Evolutionary conservation across 2,329 filamentous ascomycete genomes (phyloP), one percentile per base, ranked within the genome.

Genomic region (Hypoxylon sp.): DNA sequence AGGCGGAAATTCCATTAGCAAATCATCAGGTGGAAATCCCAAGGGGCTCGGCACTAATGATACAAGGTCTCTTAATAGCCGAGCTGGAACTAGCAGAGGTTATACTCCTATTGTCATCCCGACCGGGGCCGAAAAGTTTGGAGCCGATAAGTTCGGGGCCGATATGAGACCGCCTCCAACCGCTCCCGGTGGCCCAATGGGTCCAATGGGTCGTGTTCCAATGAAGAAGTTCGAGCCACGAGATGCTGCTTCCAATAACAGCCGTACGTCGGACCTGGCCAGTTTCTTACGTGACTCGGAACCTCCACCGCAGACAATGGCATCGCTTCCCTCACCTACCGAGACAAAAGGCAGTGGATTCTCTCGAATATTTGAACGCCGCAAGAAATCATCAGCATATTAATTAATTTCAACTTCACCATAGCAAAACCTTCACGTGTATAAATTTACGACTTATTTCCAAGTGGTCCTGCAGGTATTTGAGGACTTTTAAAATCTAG

Each of bases 231-330:
- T 86, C 73, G 86, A 89, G 76, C 84, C 88, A 2, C 83, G 87
- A 50, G 87, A 89, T 3, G 80, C 86, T 2, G 79, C 82, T 37
- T 76, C 78, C n/a, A 72, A 78, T 2, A 79, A 78, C 6, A 80
- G 79, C n/a, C 79, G 81, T 50, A 94, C 91, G 1, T 86, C 87
- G 17, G 92, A 94, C 56, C 80, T 95, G 49, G 92, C 92, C 0
- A 88, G 89, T 57, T 95, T 95, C 77, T 81, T 96, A 33, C 88
- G 86, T 59, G 89, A 89, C 74, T 92, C 91, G 13, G 90, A 85
- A 35, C 91, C 92, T 2, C 89, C 90, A 1, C 83, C 85, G 13
- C 70, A 75, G 1, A 74, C 79, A 25, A 71, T 77, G 27, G 64
- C 73, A 13, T 69, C 74, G 1, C 73, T 75, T 6, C 64, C 76